These are phyloP conservation scores for Ascochyta clinopodiicola DNA, from an alignment of 2,329 filamentous ascomycete species.

Conservation along the genomic window DNA sequence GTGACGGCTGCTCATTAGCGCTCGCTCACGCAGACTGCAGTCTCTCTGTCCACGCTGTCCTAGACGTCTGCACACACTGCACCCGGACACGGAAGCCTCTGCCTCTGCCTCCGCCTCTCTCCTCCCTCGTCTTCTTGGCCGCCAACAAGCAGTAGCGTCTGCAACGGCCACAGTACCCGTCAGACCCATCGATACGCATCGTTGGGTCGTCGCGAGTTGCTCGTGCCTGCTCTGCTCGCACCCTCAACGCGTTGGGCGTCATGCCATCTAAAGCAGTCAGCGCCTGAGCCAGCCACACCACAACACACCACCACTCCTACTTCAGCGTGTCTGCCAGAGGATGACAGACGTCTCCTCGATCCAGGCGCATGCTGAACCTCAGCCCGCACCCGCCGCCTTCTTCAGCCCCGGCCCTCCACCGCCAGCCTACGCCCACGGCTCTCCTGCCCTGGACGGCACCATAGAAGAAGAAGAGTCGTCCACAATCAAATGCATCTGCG, in stretches of 20 bases:
- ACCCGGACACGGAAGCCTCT: constrained; percentile 39
- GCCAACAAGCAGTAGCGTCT: constrained; percentile 18
- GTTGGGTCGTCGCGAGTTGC: constrained; percentile 37
- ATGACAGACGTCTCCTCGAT: constrained; percentile 53
- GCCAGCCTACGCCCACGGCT: constrained; percentile 46
- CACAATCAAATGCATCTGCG: constrained; percentile 98
- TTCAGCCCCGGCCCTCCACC: constrained; percentile 37
- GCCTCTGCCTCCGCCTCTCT: constrained; percentile 9
- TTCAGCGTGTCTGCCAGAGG: constrained; percentile 44
- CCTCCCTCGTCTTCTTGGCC: constrained; percentile 32
- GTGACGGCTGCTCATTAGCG: constrained; percentile 26
- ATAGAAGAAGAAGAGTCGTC: constrained; percentile 79
- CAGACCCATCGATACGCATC: constrained; percentile 27
- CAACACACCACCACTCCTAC: constrained; percentile 29
- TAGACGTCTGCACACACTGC: constrained; percentile 27
- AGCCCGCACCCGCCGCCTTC: constrained; percentile 48
- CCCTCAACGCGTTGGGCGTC: constrained; percentile 48
- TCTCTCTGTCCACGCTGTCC: constrained; percentile 30
- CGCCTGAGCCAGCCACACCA: constrained; percentile 46
- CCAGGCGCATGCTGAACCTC: constrained; percentile 52
- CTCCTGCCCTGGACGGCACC: constrained; percentile 39
- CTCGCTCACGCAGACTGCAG: constrained; percentile 25
- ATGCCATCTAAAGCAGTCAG: constrained; percentile 50
- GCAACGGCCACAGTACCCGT: constrained; percentile 15
- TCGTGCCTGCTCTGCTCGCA: constrained; percentile 33